Percentiles rank a stretch among this genome's conserved stretches.
Evolutionary conservation across 306 rosid species (phyloP).

Genomic region (Prunus mongolica): DNA sequence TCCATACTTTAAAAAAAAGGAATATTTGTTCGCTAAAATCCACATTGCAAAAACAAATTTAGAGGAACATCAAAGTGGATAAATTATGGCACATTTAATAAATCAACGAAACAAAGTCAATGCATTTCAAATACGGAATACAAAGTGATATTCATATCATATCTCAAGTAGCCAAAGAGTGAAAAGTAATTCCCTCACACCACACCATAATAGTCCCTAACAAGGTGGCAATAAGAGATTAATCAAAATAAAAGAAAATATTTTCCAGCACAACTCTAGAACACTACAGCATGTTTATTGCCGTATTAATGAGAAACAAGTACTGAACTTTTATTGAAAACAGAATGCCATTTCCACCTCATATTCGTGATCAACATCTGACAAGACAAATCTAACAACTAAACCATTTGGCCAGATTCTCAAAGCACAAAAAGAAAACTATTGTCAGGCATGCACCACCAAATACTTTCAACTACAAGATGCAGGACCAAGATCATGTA

Average conservation of each 20-base stretch:
- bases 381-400: neutral
- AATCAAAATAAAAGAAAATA: neutral
- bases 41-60: neutral
- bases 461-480: neutral
- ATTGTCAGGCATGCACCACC: neutral
- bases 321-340: neutral
- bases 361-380: neutral
- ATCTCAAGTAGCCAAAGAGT: neutral
- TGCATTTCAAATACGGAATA: neutral
- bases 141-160: neutral
- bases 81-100: neutral
- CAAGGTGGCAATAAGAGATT: neutral
- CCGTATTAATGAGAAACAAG: neutral
- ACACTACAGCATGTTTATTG: neutral
- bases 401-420: neutral
- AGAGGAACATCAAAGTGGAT: neutral
- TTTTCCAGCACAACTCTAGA: neutral
- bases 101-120: neutral
- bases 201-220: neutral
- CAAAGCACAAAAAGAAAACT: neutral
- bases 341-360: neutral
- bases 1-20: neutral
- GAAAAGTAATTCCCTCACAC: neutral
- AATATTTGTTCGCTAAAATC: neutral
- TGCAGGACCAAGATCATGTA: neutral